These are phyloP conservation scores for Lecanosticta acicola DNA, from an alignment of 2,329 filamentous ascomycete species.

Conservation along the genomic window DNA sequence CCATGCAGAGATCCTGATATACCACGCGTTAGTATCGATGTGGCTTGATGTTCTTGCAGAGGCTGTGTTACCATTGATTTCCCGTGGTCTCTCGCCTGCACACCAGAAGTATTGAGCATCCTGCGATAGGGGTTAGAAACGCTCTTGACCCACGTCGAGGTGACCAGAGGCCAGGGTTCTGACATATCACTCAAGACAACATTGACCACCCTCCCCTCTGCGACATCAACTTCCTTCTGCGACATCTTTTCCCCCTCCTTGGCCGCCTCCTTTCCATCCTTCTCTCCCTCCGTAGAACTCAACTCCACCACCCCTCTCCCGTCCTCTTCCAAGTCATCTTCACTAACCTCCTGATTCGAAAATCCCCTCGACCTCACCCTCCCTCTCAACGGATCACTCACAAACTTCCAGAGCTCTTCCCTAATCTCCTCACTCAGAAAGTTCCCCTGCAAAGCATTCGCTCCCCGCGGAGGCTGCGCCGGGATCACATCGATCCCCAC, in stretches of 20 bases:
- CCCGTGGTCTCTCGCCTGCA: slow-evolving; percentile 77
- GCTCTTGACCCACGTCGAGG: slow-evolving; percentile 75
- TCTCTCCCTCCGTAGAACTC: slow-evolving; percentile 35
- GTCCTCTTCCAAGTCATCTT: slow-evolving; percentile 37
- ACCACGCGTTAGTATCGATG: no score
- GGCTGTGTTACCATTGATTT: slow-evolving; percentile 76
- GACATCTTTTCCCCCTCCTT: slow-evolving; percentile 10
- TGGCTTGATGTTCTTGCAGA: background rate
- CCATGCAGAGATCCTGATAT: slow-evolving; percentile 90
- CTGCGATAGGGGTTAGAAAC: slow-evolving; percentile 93
- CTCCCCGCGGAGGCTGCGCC: slow-evolving; percentile 80
- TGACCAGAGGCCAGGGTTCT: slow-evolving; percentile 83
- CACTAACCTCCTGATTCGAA: slow-evolving; percentile 29
- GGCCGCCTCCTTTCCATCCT: slow-evolving; percentile 18
- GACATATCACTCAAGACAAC: slow-evolving; percentile 99
- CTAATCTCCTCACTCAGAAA: slow-evolving; percentile 75
- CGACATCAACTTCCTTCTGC: slow-evolving; percentile 24
- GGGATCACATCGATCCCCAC: slow-evolving; percentile 93
- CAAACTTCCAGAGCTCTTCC: slow-evolving; percentile 68
- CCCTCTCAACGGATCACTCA: slow-evolving; percentile 59
- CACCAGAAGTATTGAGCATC: slow-evolving; percentile 99
- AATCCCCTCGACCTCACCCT: slow-evolving; percentile 35
- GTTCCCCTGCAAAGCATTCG: slow-evolving; percentile 92
- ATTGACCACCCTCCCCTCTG: slow-evolving; percentile 62
- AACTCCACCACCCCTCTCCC: slow-evolving; percentile 60